Evolutionary conservation across 2,329 filamentous ascomycete species (phyloP), one percentile per base, ranked within the genome.

Genomic region (Aspergillus calidoustus): DNA sequence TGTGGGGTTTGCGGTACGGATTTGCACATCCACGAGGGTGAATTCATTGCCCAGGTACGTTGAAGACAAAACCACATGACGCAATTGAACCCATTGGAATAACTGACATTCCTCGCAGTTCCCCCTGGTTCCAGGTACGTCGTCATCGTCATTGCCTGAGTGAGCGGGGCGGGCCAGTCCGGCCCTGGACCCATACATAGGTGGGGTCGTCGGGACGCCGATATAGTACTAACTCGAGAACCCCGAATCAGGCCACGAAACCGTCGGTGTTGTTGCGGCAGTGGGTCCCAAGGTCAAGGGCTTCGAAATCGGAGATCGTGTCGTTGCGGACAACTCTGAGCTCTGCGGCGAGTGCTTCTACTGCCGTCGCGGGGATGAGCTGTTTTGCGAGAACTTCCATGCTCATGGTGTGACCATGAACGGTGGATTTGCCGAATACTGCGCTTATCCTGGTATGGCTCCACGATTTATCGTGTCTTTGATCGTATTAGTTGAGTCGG

Each of bases 261-360:
- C 88, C 41, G 86, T 89, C 46, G 88, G 88, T 67, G 83, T 87
- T 41, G 82, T 91, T 59, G 88, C 85, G 34, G 86, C 82, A 13
- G 71, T 86, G 44, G 85, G 85, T 52, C 81, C 81, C 64, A 82
- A 86, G 66, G 87, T 89, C 65, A 85, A 83, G 67, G 83, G 80
- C 48, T 87, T 90, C 76, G 70, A 82, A 54, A 71, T 90, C 59
- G 87, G 87, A 58, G 86, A 89, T 69, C 84, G 87, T 51, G 87
- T 91, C 38, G 86, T 85, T 60, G 86, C 77, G 8, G 78, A 79
- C 66, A 80, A 80, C 71, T 82, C 79, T 4, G 79, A 91, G 74
- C 84, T 90, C 48, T 91, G 89, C 76, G 86, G 85, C 53, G 84
- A 88, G 75, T 91, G 89, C 79, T 90, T 89, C 82, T 90, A 91